Evolutionary conservation across 2,329 filamentous ascomycete genomes (phyloP), one percentile per base, ranked within the genome.

Genomic region (Cladosporium sp.): DNA sequence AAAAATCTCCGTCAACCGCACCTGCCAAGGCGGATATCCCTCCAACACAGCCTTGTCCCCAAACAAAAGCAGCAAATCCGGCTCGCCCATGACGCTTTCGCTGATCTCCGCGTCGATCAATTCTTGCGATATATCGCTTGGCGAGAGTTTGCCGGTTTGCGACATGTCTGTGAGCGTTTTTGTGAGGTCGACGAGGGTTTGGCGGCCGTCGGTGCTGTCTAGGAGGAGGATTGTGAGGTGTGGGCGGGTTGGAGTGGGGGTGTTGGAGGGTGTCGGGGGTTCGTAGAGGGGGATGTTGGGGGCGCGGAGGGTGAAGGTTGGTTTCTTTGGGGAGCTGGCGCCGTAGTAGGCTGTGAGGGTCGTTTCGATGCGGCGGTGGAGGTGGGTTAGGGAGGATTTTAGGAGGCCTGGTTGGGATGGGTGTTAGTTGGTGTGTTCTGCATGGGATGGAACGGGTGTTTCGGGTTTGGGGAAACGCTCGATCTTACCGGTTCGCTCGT

Each of bases 21-120:
- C 80, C 70, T 96, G 93, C 93, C 93, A 98, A 1, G 93, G 93
- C 8, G 93, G 93, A 66, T 97, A 98, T 8, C 93, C 90, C 48
- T 89, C 84, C 38, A 98, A 72, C 65, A 90, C 84, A 48, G 97
- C 82, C 43, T 83, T 82, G 3, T 91, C 88, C 1, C 86, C 83
- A 67, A 98, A 98, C 7, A 95, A 73, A 49, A 98, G 80, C 52
- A 98, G 73, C 12, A 98, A 75, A 66, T 97, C 91, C 2, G 93
- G 93, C 69, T 98, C 92, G 8, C 80, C 78, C 78, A 94, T 93
- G 53, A 95, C 83, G 45, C 78, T 79, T 51, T 83, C 80, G 38
- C 70, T 86, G 43, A 98, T 78, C 69, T 98, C 93, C 4, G 88
- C 86, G 63, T 97, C 90, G 46, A 98, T 84, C 43, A 98, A 74